Percentiles rank a stretch among this genome's conserved stretches.
Conservation (phyloP, 345 rosid genomes). For the Eucalyptus paniculata region DNA sequence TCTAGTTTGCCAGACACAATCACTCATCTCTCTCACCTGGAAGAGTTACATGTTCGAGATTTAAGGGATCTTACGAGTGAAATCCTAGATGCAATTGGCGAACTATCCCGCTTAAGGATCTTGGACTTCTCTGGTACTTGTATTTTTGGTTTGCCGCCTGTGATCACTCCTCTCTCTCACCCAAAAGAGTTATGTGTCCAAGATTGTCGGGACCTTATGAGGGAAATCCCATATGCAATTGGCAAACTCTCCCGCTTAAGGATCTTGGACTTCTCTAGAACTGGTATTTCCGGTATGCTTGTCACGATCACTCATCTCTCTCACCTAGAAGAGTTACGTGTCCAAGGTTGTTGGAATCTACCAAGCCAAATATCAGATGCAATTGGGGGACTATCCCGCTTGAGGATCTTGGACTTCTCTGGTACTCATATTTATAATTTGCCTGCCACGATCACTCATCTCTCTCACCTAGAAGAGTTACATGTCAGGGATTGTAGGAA, state of each 20-base stretch:
- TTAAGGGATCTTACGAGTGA: fast-evolving
- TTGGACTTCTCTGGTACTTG: fast-evolving
- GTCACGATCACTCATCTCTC: no score
- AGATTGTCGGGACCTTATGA: fast-evolving
- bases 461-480: no score
- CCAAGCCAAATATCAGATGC: fast-evolving
- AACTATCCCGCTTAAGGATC: no score
- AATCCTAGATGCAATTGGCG: no score
- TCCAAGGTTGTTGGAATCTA: fast-evolving
- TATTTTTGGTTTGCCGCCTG: fast-evolving
- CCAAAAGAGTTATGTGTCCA: no score
- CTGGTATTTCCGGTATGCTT: fast-evolving
- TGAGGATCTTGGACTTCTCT: no score
- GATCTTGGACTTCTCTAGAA: no score
- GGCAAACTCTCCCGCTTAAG: fast-evolving
- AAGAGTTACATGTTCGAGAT: no score
- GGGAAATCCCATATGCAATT: fast-evolving
- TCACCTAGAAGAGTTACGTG: no score
- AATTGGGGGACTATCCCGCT: no score
- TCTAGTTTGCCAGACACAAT: fast-evolving
- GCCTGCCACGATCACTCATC: no score
- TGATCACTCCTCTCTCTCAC: neutral
- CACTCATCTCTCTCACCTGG: no score
- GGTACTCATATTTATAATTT: fast-evolving
- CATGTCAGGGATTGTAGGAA: fast-evolving